phyloP scores from a whole-genome alignment of 2,329 filamentous ascomycete genomes.

The Fusarium circinatum region DNA sequence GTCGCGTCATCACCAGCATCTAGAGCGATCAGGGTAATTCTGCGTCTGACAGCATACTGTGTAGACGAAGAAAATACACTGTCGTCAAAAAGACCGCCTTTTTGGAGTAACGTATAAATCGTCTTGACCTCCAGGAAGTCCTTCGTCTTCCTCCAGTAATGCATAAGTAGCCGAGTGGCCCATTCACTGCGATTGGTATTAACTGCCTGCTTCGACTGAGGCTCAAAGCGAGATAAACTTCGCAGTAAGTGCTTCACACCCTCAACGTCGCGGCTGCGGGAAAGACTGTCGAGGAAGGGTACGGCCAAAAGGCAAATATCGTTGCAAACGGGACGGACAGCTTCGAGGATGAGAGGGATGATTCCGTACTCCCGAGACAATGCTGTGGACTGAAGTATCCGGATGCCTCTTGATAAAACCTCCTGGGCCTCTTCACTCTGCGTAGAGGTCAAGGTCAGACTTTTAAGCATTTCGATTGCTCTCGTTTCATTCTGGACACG shows the following conservation, averaged over 20 bases:
- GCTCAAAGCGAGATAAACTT: conserved; percentile 18
- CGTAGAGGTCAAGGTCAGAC: conserved; percentile 30
- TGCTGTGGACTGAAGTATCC: conserved; percentile 40
- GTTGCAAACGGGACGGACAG: conserved; percentile 34
- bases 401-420: conserved; percentile 31
- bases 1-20: conserved; percentile 44
- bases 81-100: conserved; percentile 43
- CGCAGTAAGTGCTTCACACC: conserved; percentile 28
- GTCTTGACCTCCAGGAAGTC: conserved; percentile 37
- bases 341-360: conserved; percentile 33
- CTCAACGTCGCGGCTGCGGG: conserved; percentile 20
- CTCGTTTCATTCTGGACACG: conserved; percentile 11
- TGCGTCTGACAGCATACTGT: conserved; percentile 45
- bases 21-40: conserved; percentile 42
- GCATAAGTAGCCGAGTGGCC: conserved; percentile 38
- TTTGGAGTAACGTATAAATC: conserved; percentile 44
- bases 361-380: conserved; percentile 29
- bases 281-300: conserved; percentile 37
- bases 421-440: conserved; percentile 17
- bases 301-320: conserved; percentile 40
- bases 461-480: conserved; percentile 32
- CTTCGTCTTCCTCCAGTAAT: conserved; percentile 42
- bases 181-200: conserved; percentile 29
- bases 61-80: conserved; percentile 24
- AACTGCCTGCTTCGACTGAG: not conserved